phyloP scores from a whole-genome alignment of 257 asterid species.

The Mitragyna speciosa region DNA sequence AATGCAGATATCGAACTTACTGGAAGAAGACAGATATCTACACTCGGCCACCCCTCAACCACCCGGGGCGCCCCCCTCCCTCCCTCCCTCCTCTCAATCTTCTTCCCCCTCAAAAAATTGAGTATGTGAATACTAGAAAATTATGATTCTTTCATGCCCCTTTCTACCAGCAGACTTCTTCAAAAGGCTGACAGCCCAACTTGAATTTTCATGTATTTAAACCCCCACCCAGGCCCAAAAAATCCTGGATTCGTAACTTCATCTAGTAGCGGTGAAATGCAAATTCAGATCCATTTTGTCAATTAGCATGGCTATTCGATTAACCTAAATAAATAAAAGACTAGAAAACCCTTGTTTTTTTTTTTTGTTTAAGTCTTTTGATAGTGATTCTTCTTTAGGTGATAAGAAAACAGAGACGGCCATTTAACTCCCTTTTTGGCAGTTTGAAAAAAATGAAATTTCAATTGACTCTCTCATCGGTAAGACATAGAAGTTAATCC shows the following conservation, averaged over 20 bases:
- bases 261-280: not conserved
- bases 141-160: not conserved
- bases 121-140: not conserved
- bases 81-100: too few species aligned
- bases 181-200: not conserved
- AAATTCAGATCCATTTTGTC: not conserved
- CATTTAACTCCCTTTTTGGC: not conserved
- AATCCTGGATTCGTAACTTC: not conserved
- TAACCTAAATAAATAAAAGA: not conserved
- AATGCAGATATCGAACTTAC: not conserved
- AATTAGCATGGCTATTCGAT: not conserved
- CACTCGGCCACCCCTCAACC: not conserved
- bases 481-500: not conserved
- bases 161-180: too few species aligned
- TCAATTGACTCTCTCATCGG: not conserved
- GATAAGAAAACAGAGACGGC: not conserved
- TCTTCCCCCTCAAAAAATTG: not conserved
- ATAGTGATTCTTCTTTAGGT: constrained; percentile 1
- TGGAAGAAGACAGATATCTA: not conserved
- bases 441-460: not conserved
- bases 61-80: too few species aligned
- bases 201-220: not conserved
- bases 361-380: not conserved
- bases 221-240: not conserved
- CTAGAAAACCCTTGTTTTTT: too few species aligned